Conservation (phyloP, 2,329 filamentous ascomycete genomes). For the Periconia sp. region DNA sequence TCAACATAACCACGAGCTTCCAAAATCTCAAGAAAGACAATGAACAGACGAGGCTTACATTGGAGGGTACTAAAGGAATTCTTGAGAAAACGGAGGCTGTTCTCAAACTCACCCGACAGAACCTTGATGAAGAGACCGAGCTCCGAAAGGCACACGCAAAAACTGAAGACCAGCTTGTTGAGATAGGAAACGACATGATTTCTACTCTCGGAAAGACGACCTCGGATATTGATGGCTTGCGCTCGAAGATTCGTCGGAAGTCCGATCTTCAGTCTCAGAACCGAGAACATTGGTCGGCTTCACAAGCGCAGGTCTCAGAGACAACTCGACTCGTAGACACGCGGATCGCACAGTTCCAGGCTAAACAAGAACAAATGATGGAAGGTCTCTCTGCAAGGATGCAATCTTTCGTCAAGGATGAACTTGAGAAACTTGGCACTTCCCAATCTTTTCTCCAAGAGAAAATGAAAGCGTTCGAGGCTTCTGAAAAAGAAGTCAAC, state of each 20-base stretch:
- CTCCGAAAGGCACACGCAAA: conserved; percentile 83
- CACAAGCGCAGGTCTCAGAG: conserved; percentile 75
- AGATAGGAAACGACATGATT: conserved; percentile 77
- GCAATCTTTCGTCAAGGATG: conserved; percentile 75
- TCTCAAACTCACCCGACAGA: conserved; percentile 75
- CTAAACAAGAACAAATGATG: conserved; percentile 75
- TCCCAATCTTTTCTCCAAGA: conserved; percentile 74
- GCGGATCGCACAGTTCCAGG: conserved; percentile 74
- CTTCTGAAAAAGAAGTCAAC: conserved; percentile 71
- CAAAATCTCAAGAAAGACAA: conserved; percentile 89
- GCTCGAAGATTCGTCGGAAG: conserved; percentile 84
- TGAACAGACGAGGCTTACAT: conserved; percentile 71
- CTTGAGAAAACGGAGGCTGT: conserved; percentile 89
- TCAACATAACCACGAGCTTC: conserved; percentile 84
- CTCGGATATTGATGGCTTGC: conserved; percentile 78
- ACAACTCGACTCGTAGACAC: conserved; percentile 79
- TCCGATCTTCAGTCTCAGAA: conserved; percentile 84
- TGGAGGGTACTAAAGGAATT: conserved; percentile 81
- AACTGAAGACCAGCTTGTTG: conserved; percentile 78
- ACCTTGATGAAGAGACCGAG: conserved; percentile 77
- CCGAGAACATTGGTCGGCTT: conserved; percentile 76
- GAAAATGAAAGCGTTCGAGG: conserved; percentile 70
- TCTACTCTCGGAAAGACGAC: conserved; percentile 79
- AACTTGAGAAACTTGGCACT: conserved; percentile 72
- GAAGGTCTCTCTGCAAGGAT: conserved; percentile 72